Conservation (phyloP, 306 rosid genomes). For the Trifolium dubium region DNA sequence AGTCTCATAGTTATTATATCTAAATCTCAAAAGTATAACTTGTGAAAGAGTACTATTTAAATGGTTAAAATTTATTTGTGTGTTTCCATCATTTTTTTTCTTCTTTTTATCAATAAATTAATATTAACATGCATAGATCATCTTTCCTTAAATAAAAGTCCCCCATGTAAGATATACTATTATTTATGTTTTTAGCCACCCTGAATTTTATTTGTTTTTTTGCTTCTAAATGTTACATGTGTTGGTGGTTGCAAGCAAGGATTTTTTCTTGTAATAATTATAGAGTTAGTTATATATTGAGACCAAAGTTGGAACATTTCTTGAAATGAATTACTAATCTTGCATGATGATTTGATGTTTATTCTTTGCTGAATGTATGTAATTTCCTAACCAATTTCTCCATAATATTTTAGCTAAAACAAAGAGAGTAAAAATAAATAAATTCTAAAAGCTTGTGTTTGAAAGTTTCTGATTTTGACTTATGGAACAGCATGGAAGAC, state of each 20-base stretch:
- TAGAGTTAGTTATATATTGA: no score
- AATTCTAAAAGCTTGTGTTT: background rate
- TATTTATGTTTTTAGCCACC: background rate
- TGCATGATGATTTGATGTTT: background rate
- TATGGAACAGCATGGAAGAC: conserved; percentile 66
- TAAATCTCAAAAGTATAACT: no score
- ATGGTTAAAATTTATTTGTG: background rate
- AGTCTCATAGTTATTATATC: no score
- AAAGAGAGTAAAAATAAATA: no score
- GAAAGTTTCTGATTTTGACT: conserved; percentile 10
- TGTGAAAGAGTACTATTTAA: no score
- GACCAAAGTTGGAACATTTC: no score
- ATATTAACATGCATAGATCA: background rate
- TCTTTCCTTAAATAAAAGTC: background rate
- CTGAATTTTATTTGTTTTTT: background rate
- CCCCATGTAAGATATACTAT: background rate
- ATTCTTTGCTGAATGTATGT: background rate
- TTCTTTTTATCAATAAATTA: background rate
- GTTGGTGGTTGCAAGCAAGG: background rate
- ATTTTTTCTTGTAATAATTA: no score
- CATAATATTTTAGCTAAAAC: background rate
- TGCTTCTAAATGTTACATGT: background rate
- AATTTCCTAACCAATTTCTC: background rate
- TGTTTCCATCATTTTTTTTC: background rate
- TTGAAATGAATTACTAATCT: background rate